Evolutionary conservation across 306 rosid species (phyloP).

Genomic region (Vicia sativa): DNA sequence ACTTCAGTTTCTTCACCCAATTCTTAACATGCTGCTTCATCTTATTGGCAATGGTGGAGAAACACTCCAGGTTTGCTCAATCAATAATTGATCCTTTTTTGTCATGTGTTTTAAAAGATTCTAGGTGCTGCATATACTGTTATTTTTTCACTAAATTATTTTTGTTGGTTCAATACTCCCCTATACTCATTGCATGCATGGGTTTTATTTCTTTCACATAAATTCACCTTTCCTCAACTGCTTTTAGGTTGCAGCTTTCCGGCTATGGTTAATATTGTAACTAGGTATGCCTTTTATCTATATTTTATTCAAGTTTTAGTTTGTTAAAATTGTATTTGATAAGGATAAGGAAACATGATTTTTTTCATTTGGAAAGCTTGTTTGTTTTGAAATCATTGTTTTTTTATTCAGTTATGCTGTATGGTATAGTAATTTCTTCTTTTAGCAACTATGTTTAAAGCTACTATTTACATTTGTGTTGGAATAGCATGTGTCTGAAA

Average conservation of each 20-base stretch:
- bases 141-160: slow-evolving; percentile 13
- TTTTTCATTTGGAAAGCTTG: slow-evolving; percentile 1
- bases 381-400: not conserved
- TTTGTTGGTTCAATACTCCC: slow-evolving; percentile 22
- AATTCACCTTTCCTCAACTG: slow-evolving; percentile 35
- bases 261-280: slow-evolving; percentile 99
- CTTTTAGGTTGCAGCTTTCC: slow-evolving; percentile 96
- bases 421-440: slow-evolving; percentile 14
- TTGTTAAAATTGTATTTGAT: slow-evolving; percentile 30
- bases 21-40: slow-evolving; percentile 97
- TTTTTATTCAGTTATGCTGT: slow-evolving; percentile 12
- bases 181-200: slow-evolving; percentile 16
- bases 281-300: slow-evolving; percentile 61
- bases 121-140: slow-evolving; percentile 23
- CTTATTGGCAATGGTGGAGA: slow-evolving; percentile 99
- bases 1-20: slow-evolving; percentile 99
- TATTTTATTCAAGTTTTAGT: slow-evolving; percentile 36
- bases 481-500: slow-evolving; percentile 1
- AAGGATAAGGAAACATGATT: slow-evolving; percentile 3
- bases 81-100: slow-evolving; percentile 27
- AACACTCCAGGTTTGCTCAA: slow-evolving; percentile 87
- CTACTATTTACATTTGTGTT: slow-evolving; percentile 21
- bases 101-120: not conserved
- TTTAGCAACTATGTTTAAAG: not conserved
- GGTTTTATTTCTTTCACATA: slow-evolving; percentile 39